Base-by-base conservation (phyloP, 176 grass and related monocot genomes). In the Bonia amplexicaulis region DNA sequence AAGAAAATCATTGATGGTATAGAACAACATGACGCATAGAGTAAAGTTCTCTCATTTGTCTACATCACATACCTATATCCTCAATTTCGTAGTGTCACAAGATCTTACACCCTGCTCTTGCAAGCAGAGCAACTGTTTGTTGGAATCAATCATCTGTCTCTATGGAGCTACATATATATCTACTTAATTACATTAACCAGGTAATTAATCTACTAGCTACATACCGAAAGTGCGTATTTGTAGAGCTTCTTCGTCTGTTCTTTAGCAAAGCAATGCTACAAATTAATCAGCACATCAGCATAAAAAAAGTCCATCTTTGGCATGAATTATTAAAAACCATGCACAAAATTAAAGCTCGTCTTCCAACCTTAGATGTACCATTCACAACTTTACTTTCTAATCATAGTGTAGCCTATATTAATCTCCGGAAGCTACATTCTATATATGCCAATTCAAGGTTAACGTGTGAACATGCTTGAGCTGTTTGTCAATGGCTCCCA, bases 401-500 rank as follows among this genome's bases (percentile, higher is more conserved):
- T 78, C 66, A 80, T 90, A 33, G 17, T 59, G 58, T 49, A 58
- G 11, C 61, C 9, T 65, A 65, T 40, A n/a, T 58, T 40, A 62
- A 74, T 83, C 69, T 37, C 19, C 17, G 19, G 46, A 39, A 65
- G 51, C 27, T 60, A 15, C 73, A 76, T 57, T 65, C 14, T 63
- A 46, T 40, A n/a, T 37, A 23, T 51, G 70, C 70, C 70, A 0
- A 6, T 37, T 37, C 35, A 63, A 77, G 17, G 71, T 49, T 68
- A 69, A n/a, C 49, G 54, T 87, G 83, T 81, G 76, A 87, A 87
- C 85, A 82, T 45, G 44, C 51, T 61, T 27, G 65, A 27, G 51
- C 20, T 78, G 60, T 81, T 89, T 22, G 80, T 90, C 85, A 87
- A 87, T 83, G 71, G 48, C 48, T 81, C 81, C 77, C 69, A 78